Percentiles rank a stretch among this genome's conserved stretches.
Conservation (phyloP, 805 yeast species). For the Candida nemodendra region DNA sequence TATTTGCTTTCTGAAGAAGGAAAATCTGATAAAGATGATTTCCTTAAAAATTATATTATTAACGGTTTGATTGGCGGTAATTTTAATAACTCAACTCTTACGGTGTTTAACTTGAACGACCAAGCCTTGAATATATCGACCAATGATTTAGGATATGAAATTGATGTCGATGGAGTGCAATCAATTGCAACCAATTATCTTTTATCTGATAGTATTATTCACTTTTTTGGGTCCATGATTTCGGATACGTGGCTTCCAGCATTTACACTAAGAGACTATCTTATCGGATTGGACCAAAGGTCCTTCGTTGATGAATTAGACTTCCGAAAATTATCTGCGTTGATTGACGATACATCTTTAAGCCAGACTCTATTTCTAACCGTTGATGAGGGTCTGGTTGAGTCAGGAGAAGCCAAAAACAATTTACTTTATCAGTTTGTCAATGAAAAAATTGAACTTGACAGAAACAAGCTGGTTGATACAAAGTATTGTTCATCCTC, state of each 20-base stretch:
- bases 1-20: constrained; percentile 40
- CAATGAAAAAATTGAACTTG: constrained; percentile 42
- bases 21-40: constrained; percentile 22
- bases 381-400: constrained; percentile 34
- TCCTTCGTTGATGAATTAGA: constrained; percentile 68
- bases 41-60: constrained; percentile 36
- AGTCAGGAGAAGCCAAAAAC: constrained; percentile 27
- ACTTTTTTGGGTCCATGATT: constrained; percentile 40
- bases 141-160: constrained; percentile 31
- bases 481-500: constrained; percentile 52
- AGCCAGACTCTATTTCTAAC: constrained; percentile 66
- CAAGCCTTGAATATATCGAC: constrained; percentile 23
- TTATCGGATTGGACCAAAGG: constrained; percentile 58
- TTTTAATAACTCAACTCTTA: constrained; percentile 14
- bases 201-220: constrained; percentile 48
- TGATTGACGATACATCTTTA: constrained; percentile 52
- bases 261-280: constrained; percentile 56
- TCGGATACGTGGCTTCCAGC: constrained; percentile 24
- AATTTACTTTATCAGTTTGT: constrained; percentile 63
- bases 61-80: constrained; percentile 48
- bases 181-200: constrained; percentile 42
- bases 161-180: constrained; percentile 34
- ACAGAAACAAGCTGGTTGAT: constrained; percentile 39
- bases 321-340: constrained; percentile 51
- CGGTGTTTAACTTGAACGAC: constrained; percentile 28